Percentiles rank a stretch among this genome's conserved stretches.
These are phyloP conservation scores for Wickerhamomyces queroliae DNA, from an alignment of 805 yeast genomes.

Conservation along the genomic window DNA sequence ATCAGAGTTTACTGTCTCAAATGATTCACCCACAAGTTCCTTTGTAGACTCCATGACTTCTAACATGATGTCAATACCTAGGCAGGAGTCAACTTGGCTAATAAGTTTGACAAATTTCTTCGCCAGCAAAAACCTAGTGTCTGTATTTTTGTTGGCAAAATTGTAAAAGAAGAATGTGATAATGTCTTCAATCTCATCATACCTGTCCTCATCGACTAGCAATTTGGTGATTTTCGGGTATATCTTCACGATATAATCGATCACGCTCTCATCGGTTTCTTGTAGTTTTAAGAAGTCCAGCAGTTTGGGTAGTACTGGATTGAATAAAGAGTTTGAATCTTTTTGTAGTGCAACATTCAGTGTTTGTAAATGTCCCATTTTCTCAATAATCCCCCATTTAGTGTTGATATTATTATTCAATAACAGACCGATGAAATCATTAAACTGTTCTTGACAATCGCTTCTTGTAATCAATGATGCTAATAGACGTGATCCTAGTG, in stretches of 20 bases:
- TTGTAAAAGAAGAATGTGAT: conserved; percentile 40
- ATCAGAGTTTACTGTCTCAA: conserved; percentile 26
- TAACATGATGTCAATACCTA: conserved; percentile 37
- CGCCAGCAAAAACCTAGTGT: conserved; percentile 59
- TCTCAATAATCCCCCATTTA: not conserved
- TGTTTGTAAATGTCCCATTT: conserved; percentile 11
- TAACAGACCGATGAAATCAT: conserved; percentile 11
- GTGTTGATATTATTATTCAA: conserved; percentile 11
- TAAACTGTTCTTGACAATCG: conserved; percentile 10
- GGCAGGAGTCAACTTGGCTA: conserved; percentile 25
- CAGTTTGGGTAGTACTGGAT: not conserved
- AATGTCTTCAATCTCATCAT: conserved; percentile 36
- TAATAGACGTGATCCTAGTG: conserved; percentile 24
- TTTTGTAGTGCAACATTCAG: conserved; percentile 18
- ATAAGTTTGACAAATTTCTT: conserved; percentile 53
- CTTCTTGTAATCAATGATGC: conserved; percentile 26
- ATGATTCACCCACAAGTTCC: conserved; percentile 23
- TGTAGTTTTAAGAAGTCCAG: not conserved
- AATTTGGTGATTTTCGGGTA: conserved; percentile 15
- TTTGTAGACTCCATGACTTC: conserved; percentile 15
- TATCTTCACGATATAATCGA: conserved; percentile 18
- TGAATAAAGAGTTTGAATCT: conserved; percentile 8
- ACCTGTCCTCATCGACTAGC: conserved; percentile 10
- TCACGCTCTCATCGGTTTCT: conserved; percentile 3
- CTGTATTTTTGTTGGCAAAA: conserved; percentile 44